Percentiles rank a stretch among this genome's conserved stretches.
Conservation (phyloP, 805 yeast genomes). For the Starmera pachycereana region DNA sequence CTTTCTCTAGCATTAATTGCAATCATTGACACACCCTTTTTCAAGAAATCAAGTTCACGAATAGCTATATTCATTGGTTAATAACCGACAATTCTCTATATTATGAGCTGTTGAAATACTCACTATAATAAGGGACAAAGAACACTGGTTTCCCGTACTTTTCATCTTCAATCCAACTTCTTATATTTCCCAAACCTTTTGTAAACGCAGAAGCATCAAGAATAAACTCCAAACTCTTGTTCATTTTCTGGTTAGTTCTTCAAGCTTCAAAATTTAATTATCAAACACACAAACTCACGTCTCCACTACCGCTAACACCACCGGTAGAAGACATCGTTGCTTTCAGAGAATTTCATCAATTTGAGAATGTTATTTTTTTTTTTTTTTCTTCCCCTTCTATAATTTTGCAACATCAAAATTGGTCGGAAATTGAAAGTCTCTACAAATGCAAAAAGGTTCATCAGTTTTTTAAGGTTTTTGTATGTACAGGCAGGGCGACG, state of each 20-base stretch:
- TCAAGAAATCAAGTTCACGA: constrained; percentile 47
- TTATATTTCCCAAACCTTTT: constrained; percentile 58
- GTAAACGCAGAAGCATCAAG: constrained; percentile 61
- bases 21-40: constrained; percentile 41
- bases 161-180: constrained; percentile 42
- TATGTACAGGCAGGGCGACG: too few relatives aligned
- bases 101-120: not conserved
- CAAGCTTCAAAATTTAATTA: too few relatives aligned
- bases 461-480: too few relatives aligned
- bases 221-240: constrained; percentile 27
- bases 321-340: too few relatives aligned
- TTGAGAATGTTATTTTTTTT: too few relatives aligned
- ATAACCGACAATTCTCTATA: not conserved
- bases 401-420: too few relatives aligned
- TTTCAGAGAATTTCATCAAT: too few relatives aligned
- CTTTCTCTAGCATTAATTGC: constrained; percentile 62
- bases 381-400: too few relatives aligned
- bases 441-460: too few relatives aligned
- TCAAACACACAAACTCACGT: not conserved
- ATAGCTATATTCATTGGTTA: constrained; percentile 25
- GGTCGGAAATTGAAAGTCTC: too few relatives aligned
- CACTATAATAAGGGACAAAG: constrained; percentile 40
- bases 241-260: not conserved
- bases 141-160: constrained; percentile 25
- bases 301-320: not conserved